These are phyloP conservation scores for Silene latifolia DNA, from an alignment of 148 eudicot species.

Conservation along the genomic window DNA sequence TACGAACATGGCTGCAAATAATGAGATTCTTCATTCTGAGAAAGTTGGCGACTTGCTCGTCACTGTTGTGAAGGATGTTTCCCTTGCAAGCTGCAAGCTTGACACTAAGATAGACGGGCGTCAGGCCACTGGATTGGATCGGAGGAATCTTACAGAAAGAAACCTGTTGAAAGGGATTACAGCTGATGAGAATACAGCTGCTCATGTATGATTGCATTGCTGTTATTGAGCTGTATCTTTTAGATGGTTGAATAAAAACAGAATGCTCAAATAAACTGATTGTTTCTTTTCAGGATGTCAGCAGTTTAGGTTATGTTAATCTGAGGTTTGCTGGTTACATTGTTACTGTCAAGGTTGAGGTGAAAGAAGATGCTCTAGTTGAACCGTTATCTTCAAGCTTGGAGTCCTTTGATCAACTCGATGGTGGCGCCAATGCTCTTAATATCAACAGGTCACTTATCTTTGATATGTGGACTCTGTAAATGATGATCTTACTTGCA, in stretches of 20 bases:
- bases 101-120: conserved; percentile 95
- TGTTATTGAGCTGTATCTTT: conserved; percentile 6
- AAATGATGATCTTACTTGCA: background rate
- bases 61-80: conserved; percentile 66
- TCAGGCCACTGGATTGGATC: conserved; percentile 69
- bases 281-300: conserved; percentile 63
- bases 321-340: conserved; percentile 83
- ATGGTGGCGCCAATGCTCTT: conserved; percentile 98
- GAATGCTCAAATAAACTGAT: background rate
- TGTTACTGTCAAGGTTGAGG: conserved; percentile 77
- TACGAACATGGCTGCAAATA: conserved; percentile 26
- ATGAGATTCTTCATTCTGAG: conserved; percentile 49
- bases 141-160: conserved; percentile 55
- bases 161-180: conserved; percentile 95
- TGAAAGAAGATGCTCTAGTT: conserved; percentile 37
- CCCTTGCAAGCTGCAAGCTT: conserved; percentile 75
- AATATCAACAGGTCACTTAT: conserved; percentile 80
- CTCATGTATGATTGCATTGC: conserved; percentile 63
- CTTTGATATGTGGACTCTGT: background rate
- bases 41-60: conserved; percentile 74
- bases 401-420: conserved; percentile 76
- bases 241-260: background rate
- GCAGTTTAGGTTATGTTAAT: conserved; percentile 80
- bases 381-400: conserved; percentile 38
- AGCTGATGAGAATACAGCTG: conserved; percentile 99